phyloP scores from a whole-genome alignment of 106 monocot genomes.

The Dioscorea alata region DNA sequence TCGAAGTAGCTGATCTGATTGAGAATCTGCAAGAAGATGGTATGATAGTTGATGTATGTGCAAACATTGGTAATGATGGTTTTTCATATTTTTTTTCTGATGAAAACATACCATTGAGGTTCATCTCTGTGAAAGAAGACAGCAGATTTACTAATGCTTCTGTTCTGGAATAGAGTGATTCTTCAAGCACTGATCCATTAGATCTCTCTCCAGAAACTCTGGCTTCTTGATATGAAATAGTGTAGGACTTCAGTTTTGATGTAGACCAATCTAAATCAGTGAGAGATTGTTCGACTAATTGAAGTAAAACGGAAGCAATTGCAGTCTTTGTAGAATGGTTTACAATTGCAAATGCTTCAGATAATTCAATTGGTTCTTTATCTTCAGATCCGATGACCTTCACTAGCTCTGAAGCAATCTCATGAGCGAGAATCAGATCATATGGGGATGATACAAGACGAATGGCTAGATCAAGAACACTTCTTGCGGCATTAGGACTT shows the following conservation, averaged over 20 bases:
- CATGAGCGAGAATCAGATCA: constrained; percentile 48
- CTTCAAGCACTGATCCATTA: constrained; percentile 34
- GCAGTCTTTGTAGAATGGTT: constrained; percentile 46
- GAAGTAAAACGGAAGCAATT: constrained; percentile 46
- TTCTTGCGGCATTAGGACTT: constrained; percentile 38
- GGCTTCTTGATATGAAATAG: constrained; percentile 10
- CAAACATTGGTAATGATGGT: too few relatives aligned
- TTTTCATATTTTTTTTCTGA: too few relatives aligned
- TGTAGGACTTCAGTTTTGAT: constrained; percentile 48
- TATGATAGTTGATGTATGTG: background rate
- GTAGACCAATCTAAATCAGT: constrained; percentile 57
- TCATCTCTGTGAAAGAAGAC: constrained; percentile 74
- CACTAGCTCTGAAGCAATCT: constrained; percentile 51
- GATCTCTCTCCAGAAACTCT: constrained; percentile 18
- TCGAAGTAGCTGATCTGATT: constrained; percentile 68
- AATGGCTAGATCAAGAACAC: constrained; percentile 38
- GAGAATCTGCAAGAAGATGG: constrained; percentile 49
- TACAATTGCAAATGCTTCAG: constrained; percentile 44
- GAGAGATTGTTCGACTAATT: constrained; percentile 51
- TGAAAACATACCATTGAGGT: constrained; percentile 57
- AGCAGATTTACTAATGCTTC: constrained; percentile 56
- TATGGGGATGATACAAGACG: constrained; percentile 42
- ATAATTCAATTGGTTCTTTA: constrained; percentile 36
- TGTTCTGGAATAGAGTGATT: constrained; percentile 64
- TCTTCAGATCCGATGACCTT: constrained; percentile 56